Evolutionary conservation across 257 asterid species (phyloP), one percentile per base, ranked within the genome.

Genomic region (Gardenia jasminoides): DNA sequence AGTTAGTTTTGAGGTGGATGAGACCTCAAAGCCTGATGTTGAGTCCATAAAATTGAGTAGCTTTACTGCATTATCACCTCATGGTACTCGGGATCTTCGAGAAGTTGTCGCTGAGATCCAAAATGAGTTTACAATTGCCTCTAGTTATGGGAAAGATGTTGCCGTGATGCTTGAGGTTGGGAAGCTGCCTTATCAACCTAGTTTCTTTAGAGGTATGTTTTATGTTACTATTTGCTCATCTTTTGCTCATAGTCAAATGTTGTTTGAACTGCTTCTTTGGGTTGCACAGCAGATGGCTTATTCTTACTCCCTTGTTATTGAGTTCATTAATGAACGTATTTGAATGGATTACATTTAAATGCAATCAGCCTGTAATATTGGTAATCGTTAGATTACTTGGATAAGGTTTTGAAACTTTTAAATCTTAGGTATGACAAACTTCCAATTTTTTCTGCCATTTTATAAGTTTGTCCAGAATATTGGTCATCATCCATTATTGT

Each of bases 151-250:
- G 65, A 92, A 86, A 80, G 99, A 96, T 87, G 98, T 96, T 7
- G 97, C 97, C 16, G 39, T 90, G 83, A 80, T 93, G 97, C 99
- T 96, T 75, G 99, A 96, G 88, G 97, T 90, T 79, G 98, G 98
- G 66, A 93, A 91, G 87, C 77, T 92, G 83, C 99, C 97, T 58
- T 92, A 93, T 87, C 97, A 90, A 84, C 97, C 93, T 64, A 85
- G 91, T 79, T 78, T 92, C 76, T 80, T 87, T 48, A 91, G 87
- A 93, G 99, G 99, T 96, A 84, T 67, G 80, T 4, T 76, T 75
- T 82, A 79, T 54, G 61, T 72, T 43, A 39, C 36, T 30, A 44
- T 19, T 72, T 54, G 67, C 59, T 74, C 48, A 69, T 78, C 44
- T 41, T 44, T 22, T 50, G 48, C n/a, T 67, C 19, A 66, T 30